A percentile compares a stretch with the other conserved stretches of the same genome.
Conservation (phyloP, 345 rosid species). For the Kernera saxatilis region DNA sequence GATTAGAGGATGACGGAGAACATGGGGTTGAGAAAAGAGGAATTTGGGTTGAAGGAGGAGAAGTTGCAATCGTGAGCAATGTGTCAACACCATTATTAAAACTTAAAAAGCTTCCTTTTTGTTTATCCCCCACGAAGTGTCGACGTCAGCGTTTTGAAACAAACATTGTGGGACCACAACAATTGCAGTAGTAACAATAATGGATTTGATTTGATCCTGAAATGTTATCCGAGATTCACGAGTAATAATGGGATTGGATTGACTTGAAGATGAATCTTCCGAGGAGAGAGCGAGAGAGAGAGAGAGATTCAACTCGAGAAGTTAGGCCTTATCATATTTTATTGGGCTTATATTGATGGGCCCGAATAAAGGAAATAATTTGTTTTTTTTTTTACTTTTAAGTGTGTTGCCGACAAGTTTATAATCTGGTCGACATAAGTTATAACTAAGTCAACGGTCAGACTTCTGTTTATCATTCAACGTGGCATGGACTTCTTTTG, state of each 20-base stretch:
- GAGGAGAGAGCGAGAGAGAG: background rate
- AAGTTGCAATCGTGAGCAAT: background rate
- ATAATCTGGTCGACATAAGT: background rate
- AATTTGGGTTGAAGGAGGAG: slow-evolving; percentile 4
- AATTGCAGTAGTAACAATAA: background rate
- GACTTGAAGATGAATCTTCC: background rate
- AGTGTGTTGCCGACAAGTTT: slow-evolving; percentile 6
- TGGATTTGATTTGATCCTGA: background rate
- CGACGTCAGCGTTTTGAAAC: background rate
- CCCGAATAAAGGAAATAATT: background rate
- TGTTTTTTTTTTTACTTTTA: too few species aligned
- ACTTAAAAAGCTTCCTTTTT: background rate
- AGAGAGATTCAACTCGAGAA: too few species aligned
- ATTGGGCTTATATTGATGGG: background rate
- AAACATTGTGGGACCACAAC: background rate
- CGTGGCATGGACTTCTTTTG: background rate
- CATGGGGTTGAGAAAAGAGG: background rate
- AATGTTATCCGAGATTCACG: background rate
- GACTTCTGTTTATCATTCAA: too few species aligned
- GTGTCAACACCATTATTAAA: background rate
- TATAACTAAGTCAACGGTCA: too few species aligned
- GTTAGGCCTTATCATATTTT: background rate
- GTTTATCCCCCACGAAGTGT: background rate
- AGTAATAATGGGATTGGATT: background rate
- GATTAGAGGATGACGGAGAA: background rate